Evolutionary conservation across 2,329 filamentous ascomycete genomes (phyloP), one percentile per base, ranked within the genome.

Genomic region (Plenodomus lindquistii): DNA sequence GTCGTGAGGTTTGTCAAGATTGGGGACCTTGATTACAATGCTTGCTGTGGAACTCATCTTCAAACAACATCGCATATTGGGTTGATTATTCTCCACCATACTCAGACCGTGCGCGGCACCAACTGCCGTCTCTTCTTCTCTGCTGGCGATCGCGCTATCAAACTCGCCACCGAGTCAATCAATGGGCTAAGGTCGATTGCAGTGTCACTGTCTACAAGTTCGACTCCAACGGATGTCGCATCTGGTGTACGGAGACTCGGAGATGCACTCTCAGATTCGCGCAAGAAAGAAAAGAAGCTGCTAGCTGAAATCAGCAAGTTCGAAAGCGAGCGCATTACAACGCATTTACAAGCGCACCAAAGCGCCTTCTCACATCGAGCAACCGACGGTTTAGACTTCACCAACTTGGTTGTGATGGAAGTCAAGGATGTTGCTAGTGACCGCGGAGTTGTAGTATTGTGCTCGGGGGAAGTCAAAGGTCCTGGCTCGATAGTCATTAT

Each of bases 21-120:
- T 17, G 67, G 67, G 0, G 57, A 67, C 21, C 46, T 70, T 39
- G 67, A 70, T 20, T 67, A 65, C 44, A 70, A 70, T 37, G 63
- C 67, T 6, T 70, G 67, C 46, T 70, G 67, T 34, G 67, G 66
- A 3, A 70, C 67, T 13, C 67, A 70, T 52, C 54, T 70, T 2
- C 62, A 67, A 47, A 63, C 67, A 40, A 66, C 67, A 5, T 54
- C 54, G 1, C 67, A 70, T 40, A 66, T 70, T n/a, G 51, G 54
- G 2, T 34, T 68, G 8, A 63, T 70, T 8, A 35, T 70, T 3
- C 48, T 70, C 18, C 67, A 70, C 21, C 66, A 70, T 34, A 68
- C 58, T 13, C 62, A 66, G 31, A 59, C 58, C 3, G 48, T 68
- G 8, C 61, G 67, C 34, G 62, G 61, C 2, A 69, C 66, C 13